Evolutionary conservation across 495 filamentous ascomycete genomes (phyloP).

Genomic region (Coniosporium apollinis): DNA sequence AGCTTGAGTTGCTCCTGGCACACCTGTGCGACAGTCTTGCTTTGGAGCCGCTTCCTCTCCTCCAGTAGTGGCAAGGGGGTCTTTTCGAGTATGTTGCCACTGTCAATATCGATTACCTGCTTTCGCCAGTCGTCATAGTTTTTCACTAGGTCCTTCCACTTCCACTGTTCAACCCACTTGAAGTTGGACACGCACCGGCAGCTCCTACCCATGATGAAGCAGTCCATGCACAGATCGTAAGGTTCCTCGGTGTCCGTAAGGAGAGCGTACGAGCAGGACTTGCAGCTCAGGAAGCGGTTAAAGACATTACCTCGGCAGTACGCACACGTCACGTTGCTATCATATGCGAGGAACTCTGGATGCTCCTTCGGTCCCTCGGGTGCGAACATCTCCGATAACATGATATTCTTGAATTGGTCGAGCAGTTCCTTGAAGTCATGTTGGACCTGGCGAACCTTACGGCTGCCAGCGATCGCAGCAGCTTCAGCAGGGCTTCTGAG

Average conservation of each 20-base stretch:
- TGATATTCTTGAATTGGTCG: constrained; percentile 52
- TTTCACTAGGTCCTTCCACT: constrained; percentile 58
- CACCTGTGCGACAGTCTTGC: constrained; percentile 69
- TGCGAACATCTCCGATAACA: constrained; percentile 73
- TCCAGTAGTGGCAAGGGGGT: constrained; percentile 48
- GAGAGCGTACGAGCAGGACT: constrained; percentile 44
- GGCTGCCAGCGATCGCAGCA: constrained; percentile 10
- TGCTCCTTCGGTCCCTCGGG: constrained; percentile 41
- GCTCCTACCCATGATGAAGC: constrained; percentile 83
- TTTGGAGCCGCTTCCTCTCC: constrained; percentile 42
- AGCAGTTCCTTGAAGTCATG: constrained; percentile 70
- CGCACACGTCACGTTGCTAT: constrained; percentile 83
- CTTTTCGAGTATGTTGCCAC: constrained; percentile 35
- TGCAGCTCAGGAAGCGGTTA: constrained; percentile 89
- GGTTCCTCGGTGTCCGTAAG: constrained; percentile 27
- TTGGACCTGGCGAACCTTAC: constrained; percentile 45
- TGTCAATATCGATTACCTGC: constrained; percentile 51
- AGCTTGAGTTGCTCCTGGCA: constrained; percentile 71
- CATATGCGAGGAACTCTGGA: constrained; percentile 56
- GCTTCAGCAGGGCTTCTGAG: constrained; percentile 18
- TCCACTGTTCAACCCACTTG: constrained; percentile 84
- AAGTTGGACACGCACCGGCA: constrained; percentile 72
- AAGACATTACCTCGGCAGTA: constrained; percentile 95
- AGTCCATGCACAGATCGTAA: constrained; percentile 96
- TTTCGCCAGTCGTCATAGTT: constrained; percentile 70